These are phyloP conservation scores for Cladosporium sp. DNA, from an alignment of 2,329 filamentous ascomycete genomes.

Conservation along the genomic window DNA sequence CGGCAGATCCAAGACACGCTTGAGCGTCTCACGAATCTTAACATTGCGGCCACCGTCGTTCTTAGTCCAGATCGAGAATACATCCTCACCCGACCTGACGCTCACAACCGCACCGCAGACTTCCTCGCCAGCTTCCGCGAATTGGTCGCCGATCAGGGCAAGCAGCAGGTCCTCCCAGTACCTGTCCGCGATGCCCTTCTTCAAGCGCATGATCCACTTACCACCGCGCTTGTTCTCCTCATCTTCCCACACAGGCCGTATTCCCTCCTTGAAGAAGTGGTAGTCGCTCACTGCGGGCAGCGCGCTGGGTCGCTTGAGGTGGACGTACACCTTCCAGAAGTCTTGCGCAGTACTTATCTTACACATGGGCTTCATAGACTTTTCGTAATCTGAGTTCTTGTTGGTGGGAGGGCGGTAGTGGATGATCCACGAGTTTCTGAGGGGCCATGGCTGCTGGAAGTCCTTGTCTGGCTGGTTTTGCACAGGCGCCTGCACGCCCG, in stretches of 20 bases:
- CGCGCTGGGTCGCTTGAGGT: slow-evolving; percentile 84
- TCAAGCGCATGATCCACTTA: slow-evolving; percentile 95
- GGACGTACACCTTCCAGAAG: slow-evolving; percentile 85
- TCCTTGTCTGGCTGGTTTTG: slow-evolving; percentile 5
- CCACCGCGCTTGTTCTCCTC: slow-evolving; percentile 94
- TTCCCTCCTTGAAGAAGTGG: slow-evolving; percentile 95
- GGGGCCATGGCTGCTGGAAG: slow-evolving; percentile 43
- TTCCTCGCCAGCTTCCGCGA: slow-evolving; percentile 87
- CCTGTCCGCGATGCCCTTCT: slow-evolving; percentile 94
- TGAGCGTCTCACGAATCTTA: slow-evolving; percentile 97
- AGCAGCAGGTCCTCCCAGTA: slow-evolving; percentile 96
- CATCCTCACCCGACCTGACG: slow-evolving; percentile 92
- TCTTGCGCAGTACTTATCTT: slow-evolving; percentile 80
- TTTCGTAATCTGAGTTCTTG: slow-evolving; percentile 98
- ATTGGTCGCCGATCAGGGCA: slow-evolving; percentile 90
- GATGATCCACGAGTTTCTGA: slow-evolving; percentile 90
- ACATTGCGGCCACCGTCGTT: slow-evolving; percentile 91
- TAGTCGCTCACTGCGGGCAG: slow-evolving; percentile 95
- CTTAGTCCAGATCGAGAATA: slow-evolving; percentile 96
- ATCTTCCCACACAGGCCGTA: slow-evolving; percentile 97
- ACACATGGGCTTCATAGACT: slow-evolving; percentile 86
- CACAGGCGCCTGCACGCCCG: slow-evolving; percentile 23
- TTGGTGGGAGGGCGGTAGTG: slow-evolving; percentile 97
- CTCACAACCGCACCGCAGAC: slow-evolving; percentile 94
- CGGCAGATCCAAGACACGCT: slow-evolving; percentile 82